Evolutionary conservation across 345 rosid genomes (phyloP).

Genomic region (Aquilaria yunnanensis): DNA sequence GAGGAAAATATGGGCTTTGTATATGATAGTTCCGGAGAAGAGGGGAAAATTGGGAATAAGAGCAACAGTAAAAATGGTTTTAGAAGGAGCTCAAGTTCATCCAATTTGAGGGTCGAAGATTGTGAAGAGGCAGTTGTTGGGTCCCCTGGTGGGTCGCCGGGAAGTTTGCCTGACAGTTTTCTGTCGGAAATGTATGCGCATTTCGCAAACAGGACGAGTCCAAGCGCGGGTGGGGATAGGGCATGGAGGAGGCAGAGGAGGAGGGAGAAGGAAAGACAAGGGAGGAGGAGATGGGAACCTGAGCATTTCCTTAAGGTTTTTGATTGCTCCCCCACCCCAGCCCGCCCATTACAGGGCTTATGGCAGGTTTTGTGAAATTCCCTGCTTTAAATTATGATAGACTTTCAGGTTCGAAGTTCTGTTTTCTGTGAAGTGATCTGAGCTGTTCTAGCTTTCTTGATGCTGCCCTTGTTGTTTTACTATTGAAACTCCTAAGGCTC

Average conservation of each 20-base stretch:
- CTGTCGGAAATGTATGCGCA: slow-evolving; percentile 68
- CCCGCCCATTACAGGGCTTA: slow-evolving; percentile 78
- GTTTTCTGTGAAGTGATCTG: neutral
- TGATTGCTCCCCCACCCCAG: slow-evolving; percentile 55
- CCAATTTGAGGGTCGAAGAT: slow-evolving; percentile 31
- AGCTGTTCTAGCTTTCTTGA: neutral
- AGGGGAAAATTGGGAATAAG: neutral
- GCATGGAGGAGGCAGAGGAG: slow-evolving; percentile 63
- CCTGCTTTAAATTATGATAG: slow-evolving; percentile 4
- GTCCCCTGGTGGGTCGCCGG: slow-evolving; percentile 20
- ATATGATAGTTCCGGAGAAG: slow-evolving; percentile 10
- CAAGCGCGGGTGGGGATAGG: slow-evolving; percentile 48
- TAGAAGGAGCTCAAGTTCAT: slow-evolving; percentile 34
- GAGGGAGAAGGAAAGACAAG: slow-evolving; percentile 74
- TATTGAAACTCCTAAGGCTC: no score
- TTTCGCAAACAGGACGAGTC: slow-evolving; percentile 72
- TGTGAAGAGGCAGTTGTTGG: slow-evolving; percentile 28
- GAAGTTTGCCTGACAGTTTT: slow-evolving; percentile 45
- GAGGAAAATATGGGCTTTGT: slow-evolving; percentile 46
- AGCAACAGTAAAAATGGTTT: slow-evolving; percentile 12
- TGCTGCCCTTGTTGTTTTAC: neutral
- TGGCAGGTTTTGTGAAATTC: slow-evolving; percentile 63
- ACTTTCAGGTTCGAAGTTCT: slow-evolving; percentile 5
- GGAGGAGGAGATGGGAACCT: slow-evolving; percentile 64
- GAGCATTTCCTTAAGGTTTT: slow-evolving; percentile 75